Evolutionary conservation across 179 eudicot genomes (phyloP), one percentile per base, ranked within the genome.

Genomic region (Amaranthus tricolor): DNA sequence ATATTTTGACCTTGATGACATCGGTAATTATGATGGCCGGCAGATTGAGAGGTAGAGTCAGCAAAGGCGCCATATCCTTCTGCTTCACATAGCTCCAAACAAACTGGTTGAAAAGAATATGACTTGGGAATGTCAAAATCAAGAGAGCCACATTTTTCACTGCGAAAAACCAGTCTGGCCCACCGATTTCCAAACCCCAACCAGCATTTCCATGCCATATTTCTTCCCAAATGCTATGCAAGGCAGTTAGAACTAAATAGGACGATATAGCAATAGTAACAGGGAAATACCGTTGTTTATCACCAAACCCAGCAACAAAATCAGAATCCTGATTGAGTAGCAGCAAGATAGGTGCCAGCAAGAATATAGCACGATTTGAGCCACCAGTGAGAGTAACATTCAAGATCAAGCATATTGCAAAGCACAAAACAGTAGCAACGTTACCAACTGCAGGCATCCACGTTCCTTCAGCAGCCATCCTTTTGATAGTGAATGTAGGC

Each of bases 361-460:
- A 86, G 88, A 95, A 95, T 82, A 95, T 95, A 15, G 97, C 99
- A 78, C 93, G 93, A 79, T 95, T 95, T 48, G 99, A 95, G 24
- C 99, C 97, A 21, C 97, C 97, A 0, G 97, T 90, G 72, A 95
- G 89, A 80, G 85, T 89, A 69, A 85, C 79, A 73, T 95, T 95
- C 82, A 95, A 83, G 82, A 95, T 93, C 73, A 95, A 76, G 85
- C 97, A 90, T 78, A 93, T 95, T 44, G 95, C 96, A 73, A 95
- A 95, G 83, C 96, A 93, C 93, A 95, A 86, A 17, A 91, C 81
- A 9, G 98, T 91, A 56, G 98, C 98, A 69, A 96, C 99, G 76
- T 96, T 96, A 44, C 99, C 99, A 65, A 96, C 98, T 55, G 98
- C 96, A n/a, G 99, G 96, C 99, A 96, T 96, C 99, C 99, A 96